Evolutionary conservation across 371 early-diverging fungal species (phyloP).

Genomic region (Mortierella sp.): DNA sequence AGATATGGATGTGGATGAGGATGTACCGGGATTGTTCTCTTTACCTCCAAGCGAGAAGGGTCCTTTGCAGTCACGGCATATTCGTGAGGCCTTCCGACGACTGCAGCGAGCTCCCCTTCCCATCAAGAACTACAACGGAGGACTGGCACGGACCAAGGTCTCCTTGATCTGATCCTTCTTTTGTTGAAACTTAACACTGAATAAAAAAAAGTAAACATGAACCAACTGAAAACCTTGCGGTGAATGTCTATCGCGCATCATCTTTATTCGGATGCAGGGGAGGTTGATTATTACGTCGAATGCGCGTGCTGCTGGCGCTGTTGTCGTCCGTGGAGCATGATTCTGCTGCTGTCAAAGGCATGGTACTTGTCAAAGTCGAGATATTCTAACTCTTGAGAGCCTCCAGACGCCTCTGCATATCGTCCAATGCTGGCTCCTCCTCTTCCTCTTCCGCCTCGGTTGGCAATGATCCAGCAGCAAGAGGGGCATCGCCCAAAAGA

Average conservation of each 20-base stretch:
- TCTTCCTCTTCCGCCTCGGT: slow-evolving; percentile 66
- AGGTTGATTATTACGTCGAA: neutral
- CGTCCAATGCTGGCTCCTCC: slow-evolving; percentile 83
- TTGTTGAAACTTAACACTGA: neutral
- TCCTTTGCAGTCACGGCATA: slow-evolving; percentile 87
- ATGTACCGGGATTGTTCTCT: slow-evolving; percentile 78
- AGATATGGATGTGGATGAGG: slow-evolving; percentile 52
- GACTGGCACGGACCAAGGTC: slow-evolving; percentile 80
- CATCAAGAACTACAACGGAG: slow-evolving; percentile 82
- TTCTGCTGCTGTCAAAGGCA: neutral
- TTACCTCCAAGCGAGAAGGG: slow-evolving; percentile 83
- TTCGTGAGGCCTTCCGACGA: slow-evolving; percentile 91
- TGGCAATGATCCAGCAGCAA: slow-evolving; percentile 55
- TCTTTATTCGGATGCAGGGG: neutral
- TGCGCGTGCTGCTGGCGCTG: neutral
- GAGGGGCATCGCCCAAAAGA: slow-evolving; percentile 77
- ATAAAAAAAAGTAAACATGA: neutral
- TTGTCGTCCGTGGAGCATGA: neutral
- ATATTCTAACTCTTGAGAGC: slow-evolving; percentile 67
- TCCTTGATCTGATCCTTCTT: slow-evolving; percentile 73
- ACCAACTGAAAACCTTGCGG: neutral
- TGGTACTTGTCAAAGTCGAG: neutral
- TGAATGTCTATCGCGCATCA: slow-evolving; percentile 3
- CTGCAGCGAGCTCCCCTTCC: slow-evolving; percentile 82
- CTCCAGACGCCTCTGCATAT: slow-evolving; percentile 88